A percentile compares a stretch with the other conserved stretches of the same genome.
Evolutionary conservation across 1,284 basidiomycete species (phyloP).

Genomic region (Tetrapyrgos nigripes): DNA sequence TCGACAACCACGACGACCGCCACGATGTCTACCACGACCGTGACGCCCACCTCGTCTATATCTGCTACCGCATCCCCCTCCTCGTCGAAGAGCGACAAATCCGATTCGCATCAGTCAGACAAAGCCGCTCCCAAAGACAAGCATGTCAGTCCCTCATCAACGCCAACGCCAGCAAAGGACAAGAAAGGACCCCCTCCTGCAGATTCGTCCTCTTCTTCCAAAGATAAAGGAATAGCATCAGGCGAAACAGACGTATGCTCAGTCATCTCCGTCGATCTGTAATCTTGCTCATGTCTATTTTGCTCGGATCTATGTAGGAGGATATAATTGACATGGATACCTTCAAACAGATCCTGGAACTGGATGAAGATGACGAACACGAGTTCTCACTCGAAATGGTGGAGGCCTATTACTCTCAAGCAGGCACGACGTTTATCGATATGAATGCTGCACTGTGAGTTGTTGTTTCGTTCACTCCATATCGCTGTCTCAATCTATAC

Average conservation of each 20-base stretch:
- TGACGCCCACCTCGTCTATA: neutral
- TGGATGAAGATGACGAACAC: slow-evolving; percentile 84
- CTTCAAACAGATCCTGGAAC: slow-evolving; percentile 87
- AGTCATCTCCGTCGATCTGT: neutral
- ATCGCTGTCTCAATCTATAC: slow-evolving; percentile 21
- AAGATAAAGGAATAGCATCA: neutral
- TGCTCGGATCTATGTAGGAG: no score
- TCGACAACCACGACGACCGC: no score
- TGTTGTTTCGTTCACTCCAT: slow-evolving; percentile 6
- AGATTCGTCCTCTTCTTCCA: neutral
- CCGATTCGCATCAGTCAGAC: neutral
- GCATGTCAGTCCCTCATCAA: neutral
- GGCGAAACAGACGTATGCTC: neutral
- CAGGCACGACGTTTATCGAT: slow-evolving; percentile 72
- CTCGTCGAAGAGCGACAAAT: neutral
- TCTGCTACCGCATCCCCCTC: neutral
- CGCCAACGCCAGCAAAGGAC: neutral
- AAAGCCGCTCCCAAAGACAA: neutral
- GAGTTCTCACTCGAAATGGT: slow-evolving; percentile 85
- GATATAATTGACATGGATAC: slow-evolving; percentile 77
- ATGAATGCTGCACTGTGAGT: slow-evolving; percentile 87
- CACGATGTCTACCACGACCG: neutral
- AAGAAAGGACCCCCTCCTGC: neutral
- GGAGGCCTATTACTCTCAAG: slow-evolving; percentile 83
- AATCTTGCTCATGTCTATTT: no score